Evolutionary conservation across 495 filamentous ascomycete species (phyloP), one percentile per base, ranked within the genome.

Genomic region (Penicillium mononematosum): DNA sequence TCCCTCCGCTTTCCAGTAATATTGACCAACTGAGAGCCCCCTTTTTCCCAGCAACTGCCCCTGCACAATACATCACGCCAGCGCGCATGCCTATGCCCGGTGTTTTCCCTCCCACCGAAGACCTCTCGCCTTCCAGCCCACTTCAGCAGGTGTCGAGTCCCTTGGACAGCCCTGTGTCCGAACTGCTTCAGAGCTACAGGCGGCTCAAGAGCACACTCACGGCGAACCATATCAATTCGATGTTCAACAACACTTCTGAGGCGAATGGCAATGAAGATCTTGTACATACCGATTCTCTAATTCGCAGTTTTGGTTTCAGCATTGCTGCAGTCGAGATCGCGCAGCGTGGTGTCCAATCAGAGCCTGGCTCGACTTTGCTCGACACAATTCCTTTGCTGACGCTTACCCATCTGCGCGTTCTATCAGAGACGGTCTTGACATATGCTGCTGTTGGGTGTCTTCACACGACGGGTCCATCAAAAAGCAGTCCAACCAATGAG

Each of bases 301-400:
- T 89, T 34, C 78, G 78, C 46, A 82, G 85, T 42, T 85, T 98
- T 17, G 94, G 91, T 0, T 90, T 82, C 71, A 91, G 93, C n/a
- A 92, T 99, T 49, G 84, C 93, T 2, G 85, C 91, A 0, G 85
- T 88, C 6, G 94, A 99, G 70, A 97, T 99, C 55, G 85, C 91
- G 44, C 93, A 96, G 66, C 88, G 94, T 50, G 94, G 95, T 14
- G 76, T 91, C 2, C 87, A 89, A 55, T 86, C 88, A 4, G 84
- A 90, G 41, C 83, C 84, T 34, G 89, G 88, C 19, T 78, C 80
- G 62, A 92, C 88, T 0, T 74, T 97, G 32, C 66, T 98, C n/a
- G 88, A 92, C 58, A 91, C 86, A 62, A 88, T 98, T 27, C 85
- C 93, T 1, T 82, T 90, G 39, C 82, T 95, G 64, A 79, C 84